Evolutionary conservation across 164 flowering plant species (phyloP), one percentile per base, ranked within the genome.

Genomic region (Brasenia schreberi): DNA sequence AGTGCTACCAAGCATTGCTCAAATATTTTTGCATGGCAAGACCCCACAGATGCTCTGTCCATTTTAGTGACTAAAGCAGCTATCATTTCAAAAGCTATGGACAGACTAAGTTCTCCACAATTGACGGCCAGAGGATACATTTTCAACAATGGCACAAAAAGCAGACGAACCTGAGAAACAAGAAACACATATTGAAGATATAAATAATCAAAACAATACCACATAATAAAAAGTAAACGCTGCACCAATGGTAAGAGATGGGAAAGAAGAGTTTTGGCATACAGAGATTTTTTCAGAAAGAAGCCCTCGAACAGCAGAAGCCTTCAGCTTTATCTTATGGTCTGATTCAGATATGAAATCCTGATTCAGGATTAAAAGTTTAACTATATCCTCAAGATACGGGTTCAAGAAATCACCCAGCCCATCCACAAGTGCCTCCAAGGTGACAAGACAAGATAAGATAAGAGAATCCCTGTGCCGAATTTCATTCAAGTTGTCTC

Each of bases 341-440:
- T 85, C 76, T 16, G 83, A 69, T 42, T 64, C 83, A 7, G 81
- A 75, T 43, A 77, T 67, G 75, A 71, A 85, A 67, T 77, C 77
- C 43, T 81, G 85, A 74, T 67, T 75, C 72, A 87, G 74, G 67
- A 90, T 85, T 78, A 93, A 0, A 65, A 93, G 77, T 64, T 79
- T 75, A 33, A 84, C 16, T 16, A 93, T 80, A 63, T 86, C 87
- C 62, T 75, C 78, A 69, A 93, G 87, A 75, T 87, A 90, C n/a
- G 97, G 98, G 64, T 77, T 93, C n/a, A 90, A 43, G 70, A 93
- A 93, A 18, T 82, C 78, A 76, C 96, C 97, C 67, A 93, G 88
- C 79, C 85, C 87, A 70, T 81, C 83, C 1, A 89, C 66, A 62
- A 86, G 76, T 44, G 97, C 92, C 79, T 86, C 96, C 72, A 93